Evolutionary conservation across 2,329 filamentous ascomycete species (phyloP).

Genomic region (Neopestalotiopsis rosae): DNA sequence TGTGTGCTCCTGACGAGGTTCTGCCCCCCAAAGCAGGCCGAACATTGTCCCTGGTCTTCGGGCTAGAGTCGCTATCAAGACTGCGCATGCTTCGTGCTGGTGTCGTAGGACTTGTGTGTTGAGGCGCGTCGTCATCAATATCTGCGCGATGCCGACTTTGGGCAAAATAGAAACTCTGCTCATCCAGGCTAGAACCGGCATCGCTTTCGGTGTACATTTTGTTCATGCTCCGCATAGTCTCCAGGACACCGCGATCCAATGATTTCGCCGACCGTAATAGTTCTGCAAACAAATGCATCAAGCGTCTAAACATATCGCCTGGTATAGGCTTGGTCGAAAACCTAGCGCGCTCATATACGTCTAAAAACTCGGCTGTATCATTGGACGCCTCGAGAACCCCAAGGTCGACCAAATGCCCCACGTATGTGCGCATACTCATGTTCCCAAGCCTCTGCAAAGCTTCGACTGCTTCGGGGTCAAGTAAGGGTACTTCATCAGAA

Average conservation of each 20-base stretch:
- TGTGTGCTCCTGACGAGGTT: constrained; percentile 51
- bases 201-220: constrained; percentile 22
- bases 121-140: constrained; percentile 47
- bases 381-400: constrained; percentile 57
- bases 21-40: constrained; percentile 36
- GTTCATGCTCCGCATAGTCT: constrained; percentile 33
- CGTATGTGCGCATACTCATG: constrained; percentile 81
- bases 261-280: constrained; percentile 78
- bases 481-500: constrained; percentile 45
- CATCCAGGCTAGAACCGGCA: constrained; percentile 13
- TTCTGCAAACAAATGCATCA: constrained; percentile 87
- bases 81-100: constrained; percentile 22
- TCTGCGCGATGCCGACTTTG: constrained; percentile 27
- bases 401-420: constrained; percentile 71
- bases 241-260: constrained; percentile 60
- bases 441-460: constrained; percentile 72
- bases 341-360: constrained; percentile 81
- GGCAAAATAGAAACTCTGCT: not conserved
- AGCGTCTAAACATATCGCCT: constrained; percentile 72
- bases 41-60: not conserved
- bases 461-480: constrained; percentile 72
- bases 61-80: constrained; percentile 18
- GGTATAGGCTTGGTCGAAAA: constrained; percentile 76
- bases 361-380: constrained; percentile 67
- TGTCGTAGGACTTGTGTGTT: constrained; percentile 46